Evolutionary conservation across 371 early-diverging fungal genomes (phyloP), one percentile per base, ranked within the genome.

Genomic region (Haplosporangium sp.): DNA sequence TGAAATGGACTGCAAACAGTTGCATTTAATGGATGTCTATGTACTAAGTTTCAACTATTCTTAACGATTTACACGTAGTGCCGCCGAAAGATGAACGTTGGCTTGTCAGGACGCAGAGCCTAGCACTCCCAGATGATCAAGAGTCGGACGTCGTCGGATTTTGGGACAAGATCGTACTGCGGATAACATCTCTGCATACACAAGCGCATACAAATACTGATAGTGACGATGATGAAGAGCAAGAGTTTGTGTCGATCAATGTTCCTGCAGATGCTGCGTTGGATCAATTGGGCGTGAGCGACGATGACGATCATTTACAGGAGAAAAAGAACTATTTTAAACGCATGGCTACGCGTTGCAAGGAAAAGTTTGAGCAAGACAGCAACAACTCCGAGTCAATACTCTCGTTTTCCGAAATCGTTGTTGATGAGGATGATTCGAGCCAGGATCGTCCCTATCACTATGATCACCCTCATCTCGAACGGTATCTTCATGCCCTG

Each of bases 301-400:
- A 47, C 14, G 47, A 67, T 16, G 72, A 77, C 13, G 7, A 55
- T 0, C 60, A 77, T 1, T 45, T 71, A 5, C 67, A 77, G 36
- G 64, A 67, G 18, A 70, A 71, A 37, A 64, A 55, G 50, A 59
- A 71, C 57, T 77, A 77, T 20, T 77, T 77, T 48, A 52, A 77
- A 41, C 47, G 72, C 23, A 77, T 77, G 77, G 67, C 77, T 18
- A 56, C 21, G n/a, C 71, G 71, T 3, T 67, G 67, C 68, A 62
- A 77, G 37, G 61, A 77, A 64, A 77, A 77, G 64, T 77, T 77
- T 71, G 77, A 77, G 11, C 60, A 67, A 12, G 71, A 71, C 47
- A 57, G 42, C 21, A 47, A 62, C 16, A 47, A 45, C n/a, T 2
- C 20, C 14, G 37, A 48, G 10, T 56, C 38, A 21, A 12, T 47